These are phyloP conservation scores for Jackrogersella minutella DNA, from an alignment of 495 filamentous ascomycete species.

Conservation along the genomic window DNA sequence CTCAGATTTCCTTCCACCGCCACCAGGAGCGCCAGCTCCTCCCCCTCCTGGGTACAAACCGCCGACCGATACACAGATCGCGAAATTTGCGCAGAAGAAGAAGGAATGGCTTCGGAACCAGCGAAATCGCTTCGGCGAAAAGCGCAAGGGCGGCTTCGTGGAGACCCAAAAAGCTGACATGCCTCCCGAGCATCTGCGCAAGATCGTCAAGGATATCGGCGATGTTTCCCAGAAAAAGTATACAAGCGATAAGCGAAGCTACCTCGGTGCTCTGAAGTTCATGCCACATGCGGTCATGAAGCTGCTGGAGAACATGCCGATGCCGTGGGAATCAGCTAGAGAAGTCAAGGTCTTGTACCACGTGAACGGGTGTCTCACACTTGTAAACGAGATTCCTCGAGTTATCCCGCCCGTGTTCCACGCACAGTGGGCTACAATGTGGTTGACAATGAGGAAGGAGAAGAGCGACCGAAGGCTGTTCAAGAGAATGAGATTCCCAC, in stretches of 20 bases:
- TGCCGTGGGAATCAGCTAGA: constrained; percentile 97
- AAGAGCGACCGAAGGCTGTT: constrained; percentile 97
- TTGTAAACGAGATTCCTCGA: constrained; percentile 96
- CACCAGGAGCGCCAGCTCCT: constrained; percentile 70
- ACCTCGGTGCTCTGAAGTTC: constrained; percentile 96
- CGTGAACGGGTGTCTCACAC: constrained; percentile 94
- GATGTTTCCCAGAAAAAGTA: constrained; percentile 99
- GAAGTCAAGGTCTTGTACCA: constrained; percentile 99
- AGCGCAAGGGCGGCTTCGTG: constrained; percentile 93
- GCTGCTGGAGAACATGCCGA: constrained; percentile 99
- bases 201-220: constrained; percentile 98
- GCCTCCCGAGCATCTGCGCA: constrained; percentile 97
- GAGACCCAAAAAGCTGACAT: constrained; percentile 99
- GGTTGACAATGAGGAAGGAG: constrained; percentile 97
- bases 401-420: constrained; percentile 99
- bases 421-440: constrained; percentile 99
- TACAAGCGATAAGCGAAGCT: constrained; percentile 97
- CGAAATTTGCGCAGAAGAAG: constrained; percentile 98
- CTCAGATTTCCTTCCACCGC: constrained; percentile 73
- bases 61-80: constrained; percentile 82
- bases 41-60: constrained; percentile 91
- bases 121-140: constrained; percentile 94
- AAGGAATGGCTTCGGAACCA: constrained; percentile 97
- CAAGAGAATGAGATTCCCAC: constrained; percentile 98
- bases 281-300: constrained; percentile 99